Evolutionary conservation across 495 filamentous ascomycete genomes (phyloP), one percentile per base, ranked within the genome.

Genomic region (Aspergillus saccharolyticus): DNA sequence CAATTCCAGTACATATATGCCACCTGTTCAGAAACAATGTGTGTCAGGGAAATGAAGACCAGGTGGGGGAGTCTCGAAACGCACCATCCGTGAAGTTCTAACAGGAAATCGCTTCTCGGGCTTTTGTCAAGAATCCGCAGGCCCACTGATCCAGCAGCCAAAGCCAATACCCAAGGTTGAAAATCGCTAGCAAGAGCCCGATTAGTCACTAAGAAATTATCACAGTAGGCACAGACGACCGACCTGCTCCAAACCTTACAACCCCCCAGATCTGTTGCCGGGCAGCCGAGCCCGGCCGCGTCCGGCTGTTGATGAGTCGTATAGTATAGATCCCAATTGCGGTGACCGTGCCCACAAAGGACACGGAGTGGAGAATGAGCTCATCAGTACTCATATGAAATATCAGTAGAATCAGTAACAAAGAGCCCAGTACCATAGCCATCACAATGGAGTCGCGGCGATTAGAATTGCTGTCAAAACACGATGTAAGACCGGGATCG

Each of bases 401-500:
- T 12, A 78, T 56, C 45, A 77, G 76, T 22, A 78, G 72, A 0
- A 57, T 46, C 0, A 62, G 59, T 19, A 75, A 67, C 16, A 73
- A 52, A 8, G 65, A 54, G 0, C 66, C 52, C 24, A 74, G 66
- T 2, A 57, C 54, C 2, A 77, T 43, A 14, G 73, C 70, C 18
- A 73, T 57, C 3, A 30, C 0, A 66, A 65, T 17, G 64, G 69
- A 14, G 60, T 48, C 42, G 57, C 17, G 15, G 69, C 60, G 10
- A 66, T 61, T 9, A 68, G 62, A 47, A 75, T 62, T 50, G 74
- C 76, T 3, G 80, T 77, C 39, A 76, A 70, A n/a, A 80, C 61
- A 28, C 77, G 77, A 28, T 83, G 78, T 0, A 84, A 64, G 22
- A 84, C 69, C 8, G 76, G 69, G 52, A 74, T 78, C 1, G 74